Percentiles rank a stretch among this genome's conserved stretches.
phyloP scores from a whole-genome alignment of 805 yeast species.

The Pichia eremophila region DNA sequence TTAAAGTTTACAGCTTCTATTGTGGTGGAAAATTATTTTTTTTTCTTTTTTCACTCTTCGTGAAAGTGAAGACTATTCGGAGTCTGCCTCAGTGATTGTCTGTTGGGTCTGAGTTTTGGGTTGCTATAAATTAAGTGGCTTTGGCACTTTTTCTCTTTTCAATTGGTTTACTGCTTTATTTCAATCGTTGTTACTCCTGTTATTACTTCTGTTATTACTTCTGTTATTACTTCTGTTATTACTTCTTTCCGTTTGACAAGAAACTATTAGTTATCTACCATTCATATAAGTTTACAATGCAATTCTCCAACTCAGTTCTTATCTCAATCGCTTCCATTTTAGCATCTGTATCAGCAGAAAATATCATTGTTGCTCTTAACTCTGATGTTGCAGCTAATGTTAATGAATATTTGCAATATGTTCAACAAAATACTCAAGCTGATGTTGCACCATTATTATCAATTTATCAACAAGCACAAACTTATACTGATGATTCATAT shows the following conservation, averaged over 20 bases:
- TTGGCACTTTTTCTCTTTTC: conserved; percentile 19
- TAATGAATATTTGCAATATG: conserved; percentile 26
- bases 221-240: neutral
- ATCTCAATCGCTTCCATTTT: conserved; percentile 16
- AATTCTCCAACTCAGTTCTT: conserved; percentile 13
- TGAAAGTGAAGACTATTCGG: no score
- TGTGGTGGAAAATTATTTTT: no score
- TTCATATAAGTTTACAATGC: conserved; percentile 14
- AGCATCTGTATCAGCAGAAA: conserved; percentile 17
- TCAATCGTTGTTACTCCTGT: no score
- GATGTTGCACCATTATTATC: conserved; percentile 25
- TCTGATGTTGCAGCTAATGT: conserved; percentile 27
- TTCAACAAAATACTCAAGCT: conserved; percentile 21
- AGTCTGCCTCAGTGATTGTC: no score
- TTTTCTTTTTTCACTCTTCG: no score
- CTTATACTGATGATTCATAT: conserved; percentile 37
- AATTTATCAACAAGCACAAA: conserved; percentile 25
- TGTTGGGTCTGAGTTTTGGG: no score
- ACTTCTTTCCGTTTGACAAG: no score
- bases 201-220: no score
- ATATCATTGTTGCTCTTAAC: conserved; percentile 29
- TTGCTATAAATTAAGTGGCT: no score
- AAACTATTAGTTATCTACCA: no score
- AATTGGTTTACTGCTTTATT: conserved; percentile 27
- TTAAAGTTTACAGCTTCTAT: no score